A percentile compares a stretch with the other conserved stretches of the same genome.
These are phyloP conservation scores for Alternaria longipes DNA, from an alignment of 2,329 filamentous ascomycete species.

Conservation along the genomic window DNA sequence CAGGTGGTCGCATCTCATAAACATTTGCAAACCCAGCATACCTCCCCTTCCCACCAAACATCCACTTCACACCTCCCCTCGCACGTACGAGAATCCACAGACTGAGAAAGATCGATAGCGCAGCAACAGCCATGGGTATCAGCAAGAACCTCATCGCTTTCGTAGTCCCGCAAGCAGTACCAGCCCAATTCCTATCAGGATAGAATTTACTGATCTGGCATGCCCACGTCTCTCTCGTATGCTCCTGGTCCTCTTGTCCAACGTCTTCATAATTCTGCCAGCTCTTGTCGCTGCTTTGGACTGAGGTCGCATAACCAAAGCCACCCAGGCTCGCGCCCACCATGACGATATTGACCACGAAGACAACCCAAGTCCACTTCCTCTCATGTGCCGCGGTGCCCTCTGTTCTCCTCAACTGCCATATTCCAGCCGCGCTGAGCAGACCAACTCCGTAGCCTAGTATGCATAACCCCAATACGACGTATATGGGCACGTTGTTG, in stretches of 20 bases:
- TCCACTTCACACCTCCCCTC: conserved; percentile 41
- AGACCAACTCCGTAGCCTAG: conserved; percentile 29
- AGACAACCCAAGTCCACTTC: conserved; percentile 39
- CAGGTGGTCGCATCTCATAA: conserved; percentile 33
- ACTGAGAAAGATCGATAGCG: conserved; percentile 27
- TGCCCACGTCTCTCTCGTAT: conserved; percentile 40
- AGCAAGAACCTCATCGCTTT: conserved; percentile 39
- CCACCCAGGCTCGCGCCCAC: conserved; percentile 29
- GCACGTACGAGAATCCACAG: conserved; percentile 32
- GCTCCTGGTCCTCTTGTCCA: conserved; percentile 16
- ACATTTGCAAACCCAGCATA: conserved; percentile 40
- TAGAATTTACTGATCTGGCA: conserved; percentile 37
- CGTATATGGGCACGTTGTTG: conserved; percentile 23
- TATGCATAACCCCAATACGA: conserved; percentile 30
- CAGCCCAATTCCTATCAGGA: conserved; percentile 32
- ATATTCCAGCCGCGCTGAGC: conserved; percentile 35
- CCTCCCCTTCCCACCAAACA: conserved; percentile 37
- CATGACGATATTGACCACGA: conserved; percentile 26
- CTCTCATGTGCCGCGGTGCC: conserved; percentile 34
- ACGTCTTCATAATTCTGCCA: conserved; percentile 34
- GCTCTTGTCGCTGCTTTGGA: conserved; percentile 25
- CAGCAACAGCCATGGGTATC: conserved; percentile 32
- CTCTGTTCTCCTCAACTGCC: conserved; percentile 42
- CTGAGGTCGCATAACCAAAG: conserved; percentile 32
- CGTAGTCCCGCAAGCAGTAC: conserved; percentile 33